phyloP scores from a whole-genome alignment of 768 basidiomycete species.

The Tephrocybe sp. region DNA sequence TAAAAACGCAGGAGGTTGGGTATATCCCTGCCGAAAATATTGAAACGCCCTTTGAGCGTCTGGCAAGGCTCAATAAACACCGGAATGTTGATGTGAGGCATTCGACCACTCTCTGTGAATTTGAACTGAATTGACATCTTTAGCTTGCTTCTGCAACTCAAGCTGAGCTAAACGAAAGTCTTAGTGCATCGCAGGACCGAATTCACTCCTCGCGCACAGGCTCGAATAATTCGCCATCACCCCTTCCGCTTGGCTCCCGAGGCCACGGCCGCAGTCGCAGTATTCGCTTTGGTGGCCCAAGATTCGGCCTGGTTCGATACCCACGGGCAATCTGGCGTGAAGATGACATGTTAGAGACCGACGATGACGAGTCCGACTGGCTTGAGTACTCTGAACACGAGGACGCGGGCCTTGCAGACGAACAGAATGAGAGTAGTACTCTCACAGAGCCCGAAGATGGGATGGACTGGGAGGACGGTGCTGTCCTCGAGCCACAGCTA shows the following conservation, averaged over 20 bases:
- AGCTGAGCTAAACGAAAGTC: constrained; percentile 60
- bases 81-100: constrained; percentile 89
- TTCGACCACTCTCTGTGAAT: background rate
- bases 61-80: constrained; percentile 95
- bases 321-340: constrained; percentile 83
- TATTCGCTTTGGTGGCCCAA: constrained; percentile 71
- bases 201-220: constrained; percentile 52
- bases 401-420: constrained; percentile 61
- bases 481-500: constrained; percentile 33
- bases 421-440: constrained; percentile 36
- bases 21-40: constrained; percentile 99
- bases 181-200: constrained; percentile 51
- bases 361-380: constrained; percentile 51
- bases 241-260: constrained; percentile 39
- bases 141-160: constrained; percentile 78
- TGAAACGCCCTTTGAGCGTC: constrained; percentile 95
- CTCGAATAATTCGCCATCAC: constrained; percentile 51
- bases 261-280: constrained; percentile 35
- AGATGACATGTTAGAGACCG: constrained; percentile 61
- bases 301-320: constrained; percentile 67
- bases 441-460: constrained; percentile 77
- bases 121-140: background rate
- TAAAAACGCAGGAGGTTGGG: constrained; percentile 98
- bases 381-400: constrained; percentile 66
- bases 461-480: constrained; percentile 84